These are phyloP conservation scores for Coemansia asiatica DNA, from an alignment of 192 early-diverging fungal genomes.

Conservation along the genomic window DNA sequence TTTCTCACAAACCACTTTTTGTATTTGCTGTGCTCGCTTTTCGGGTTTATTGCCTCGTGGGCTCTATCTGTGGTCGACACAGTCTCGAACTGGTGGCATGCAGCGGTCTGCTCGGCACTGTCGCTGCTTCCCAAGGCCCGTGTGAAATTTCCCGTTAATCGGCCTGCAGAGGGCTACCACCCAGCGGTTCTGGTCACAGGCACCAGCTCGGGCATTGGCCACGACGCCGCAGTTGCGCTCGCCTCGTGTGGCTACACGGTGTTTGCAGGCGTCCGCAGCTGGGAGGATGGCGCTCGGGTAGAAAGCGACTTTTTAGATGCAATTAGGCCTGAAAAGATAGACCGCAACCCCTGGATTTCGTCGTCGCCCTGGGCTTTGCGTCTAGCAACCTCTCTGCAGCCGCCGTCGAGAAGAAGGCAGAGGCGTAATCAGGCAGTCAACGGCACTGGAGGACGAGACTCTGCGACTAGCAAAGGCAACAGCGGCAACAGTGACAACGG, in stretches of 20 bases:
- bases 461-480: background rate
- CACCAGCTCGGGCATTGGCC: slow-evolving; percentile 56
- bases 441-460: background rate
- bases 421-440: background rate
- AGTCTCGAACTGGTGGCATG: slow-evolving; percentile 53
- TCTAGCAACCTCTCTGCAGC: background rate
- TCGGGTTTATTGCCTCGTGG: slow-evolving; percentile 34
- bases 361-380: slow-evolving; percentile 3
- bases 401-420: background rate
- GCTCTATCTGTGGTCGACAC: slow-evolving; percentile 38
- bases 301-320: slow-evolving; percentile 40
- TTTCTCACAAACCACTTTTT: slow-evolving; percentile 55
- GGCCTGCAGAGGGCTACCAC: slow-evolving; percentile 31
- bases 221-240: slow-evolving; percentile 53
- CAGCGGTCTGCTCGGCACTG: slow-evolving; percentile 34
- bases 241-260: slow-evolving; percentile 55
- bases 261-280: slow-evolving; percentile 56
- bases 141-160: slow-evolving; percentile 28
- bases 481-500: slow-evolving; percentile 6
- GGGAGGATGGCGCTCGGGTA: slow-evolving; percentile 53
- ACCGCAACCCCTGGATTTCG: slow-evolving; percentile 25
- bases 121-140: slow-evolving; percentile 53
- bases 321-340: slow-evolving; percentile 18
- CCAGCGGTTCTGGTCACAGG: slow-evolving; percentile 57
- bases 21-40: slow-evolving; percentile 43